Base-by-base conservation (phyloP, 192 early-diverging fungal species). In the Allomyces macrogynus region DNA sequence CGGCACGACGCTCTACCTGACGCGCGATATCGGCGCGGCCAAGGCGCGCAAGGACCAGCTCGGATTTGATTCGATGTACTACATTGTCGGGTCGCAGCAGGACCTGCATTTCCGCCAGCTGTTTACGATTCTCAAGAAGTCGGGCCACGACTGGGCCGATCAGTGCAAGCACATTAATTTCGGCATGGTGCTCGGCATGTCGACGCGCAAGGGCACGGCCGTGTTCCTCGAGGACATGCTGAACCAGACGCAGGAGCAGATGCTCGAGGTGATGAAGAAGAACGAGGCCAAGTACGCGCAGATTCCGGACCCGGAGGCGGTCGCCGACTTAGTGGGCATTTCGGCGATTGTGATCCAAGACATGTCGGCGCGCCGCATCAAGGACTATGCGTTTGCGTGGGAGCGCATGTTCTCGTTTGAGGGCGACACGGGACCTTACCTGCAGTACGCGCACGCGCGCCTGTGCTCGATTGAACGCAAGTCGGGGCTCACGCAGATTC, bases 381-480 rank as follows among this genome's bases (percentile, higher is more conserved):
- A 90, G 77, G 92, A 95, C 81, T 99, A 99, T 69, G 84, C 83
- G 40, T 94, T 99, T 71, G 82, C 91, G 73, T 89, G 87, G 84
- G 78, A 80, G 67, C 84, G 89, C 66, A 94, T 97, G 85, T 86
- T 93, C 70, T 81, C 84, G 66, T 94, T 95, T 70, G 93, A 97
- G 73, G 96, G 96, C 70, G 91, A 95, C 76, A 99, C 96, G 40
- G 96, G 94, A n/a, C 95, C 95, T 23, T 98, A 98, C 77, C 77
- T 98, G 25, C 94, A 96, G 79, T 99, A 95, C 72, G 87, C 94
- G n/a, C 94, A 99, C 73, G 84, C 96, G 40, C 94, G 96, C 72
- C 77, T 95, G 43, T 90, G 89, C 77, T 95, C 93, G 67, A 87
- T 99, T 61, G 89, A 93, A 77, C 92, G 94, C 70, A 86, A 81